Conservation (phyloP, 2,329 filamentous ascomycete genomes). For the Metarhizium humberi region DNA sequence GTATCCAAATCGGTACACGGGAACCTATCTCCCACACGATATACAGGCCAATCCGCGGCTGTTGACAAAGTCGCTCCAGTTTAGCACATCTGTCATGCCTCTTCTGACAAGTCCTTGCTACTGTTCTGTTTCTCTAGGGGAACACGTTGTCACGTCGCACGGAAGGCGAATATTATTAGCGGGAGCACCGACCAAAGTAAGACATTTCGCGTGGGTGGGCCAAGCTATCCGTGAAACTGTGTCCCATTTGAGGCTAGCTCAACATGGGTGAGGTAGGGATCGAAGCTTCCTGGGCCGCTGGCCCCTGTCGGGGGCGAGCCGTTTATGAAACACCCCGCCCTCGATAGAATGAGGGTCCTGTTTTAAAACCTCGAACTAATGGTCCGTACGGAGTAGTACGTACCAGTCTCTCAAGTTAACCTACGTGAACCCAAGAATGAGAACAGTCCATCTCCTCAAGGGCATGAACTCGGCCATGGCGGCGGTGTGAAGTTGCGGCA, state of each 20-base stretch:
- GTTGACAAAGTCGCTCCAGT: too few relatives aligned
- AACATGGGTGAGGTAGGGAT: not conserved
- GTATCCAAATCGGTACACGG: too few relatives aligned
- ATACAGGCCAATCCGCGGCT: too few relatives aligned
- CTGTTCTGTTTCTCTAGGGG: not conserved
- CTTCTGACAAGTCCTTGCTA: not conserved
- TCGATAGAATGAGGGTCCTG: not conserved
- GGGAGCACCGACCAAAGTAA: not conserved
- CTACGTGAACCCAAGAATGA: not conserved
- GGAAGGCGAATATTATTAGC: not conserved
- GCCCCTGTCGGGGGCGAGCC: constrained; percentile 2
- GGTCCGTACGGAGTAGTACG: not conserved
- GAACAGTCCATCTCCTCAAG: not conserved
- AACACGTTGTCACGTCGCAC: not conserved
- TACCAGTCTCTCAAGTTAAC: not conserved
- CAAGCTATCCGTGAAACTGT: not conserved
- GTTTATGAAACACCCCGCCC: constrained; percentile 4
- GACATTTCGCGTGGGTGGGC: constrained; percentile 3
- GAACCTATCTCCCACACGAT: too few relatives aligned
- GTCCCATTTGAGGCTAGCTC: not conserved
- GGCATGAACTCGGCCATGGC: not conserved
- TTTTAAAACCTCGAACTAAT: not conserved
- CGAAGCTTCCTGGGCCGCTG: not conserved
- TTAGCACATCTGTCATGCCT: too few relatives aligned
- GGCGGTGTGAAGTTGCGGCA: not conserved